Evolutionary conservation across 371 early-diverging fungal species (phyloP), one percentile per base, ranked within the genome.

Genomic region (Phascolomyces articulosus): DNA sequence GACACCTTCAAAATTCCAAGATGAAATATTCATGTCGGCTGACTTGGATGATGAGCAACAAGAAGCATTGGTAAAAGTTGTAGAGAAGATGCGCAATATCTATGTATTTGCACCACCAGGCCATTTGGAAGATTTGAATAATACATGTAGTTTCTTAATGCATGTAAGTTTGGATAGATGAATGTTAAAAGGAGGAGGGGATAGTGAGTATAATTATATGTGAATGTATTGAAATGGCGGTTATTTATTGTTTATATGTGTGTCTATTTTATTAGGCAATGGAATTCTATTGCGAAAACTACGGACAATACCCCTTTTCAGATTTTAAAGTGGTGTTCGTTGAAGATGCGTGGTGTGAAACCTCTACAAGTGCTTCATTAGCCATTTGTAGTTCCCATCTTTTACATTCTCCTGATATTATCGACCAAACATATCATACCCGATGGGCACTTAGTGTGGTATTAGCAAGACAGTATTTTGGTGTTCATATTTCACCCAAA

Each of bases 401-500:
- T 11, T 76, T 98, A 26, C 86, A 95, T 56, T 74, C 87, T 2
- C 81, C 85, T 20, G 83, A 87, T 34, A 82, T 93, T 18, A 93
- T 96, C 64, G 98, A 98, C 64, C 95, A 94, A 65, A 89, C 88
- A 4, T 96, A 92, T 67, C 90, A 88, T 56, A 92, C 95, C 0
- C 83, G 95, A 55, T 82, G 87, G 1, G 63, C 75, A n/a, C 71
- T 98, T 47, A 86, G 88, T 48, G 74, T 89, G 54, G 89, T 90
- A 3, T 69, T 96, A 0, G 93, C 95, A 15, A 80, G 85, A 51
- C 97, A 97, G 75, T 98, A 96, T 96, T 96, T 96, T 79, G 97
- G 97, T 16, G 87, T 92, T 16, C 93, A 91, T 65, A 87, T 98
- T 40, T 82, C 85, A 20, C 93, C 92, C 13, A 91, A 91, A 62